These are phyloP conservation scores for Penicillium thymicola DNA, from an alignment of 2,329 filamentous ascomycete species.

Conservation along the genomic window DNA sequence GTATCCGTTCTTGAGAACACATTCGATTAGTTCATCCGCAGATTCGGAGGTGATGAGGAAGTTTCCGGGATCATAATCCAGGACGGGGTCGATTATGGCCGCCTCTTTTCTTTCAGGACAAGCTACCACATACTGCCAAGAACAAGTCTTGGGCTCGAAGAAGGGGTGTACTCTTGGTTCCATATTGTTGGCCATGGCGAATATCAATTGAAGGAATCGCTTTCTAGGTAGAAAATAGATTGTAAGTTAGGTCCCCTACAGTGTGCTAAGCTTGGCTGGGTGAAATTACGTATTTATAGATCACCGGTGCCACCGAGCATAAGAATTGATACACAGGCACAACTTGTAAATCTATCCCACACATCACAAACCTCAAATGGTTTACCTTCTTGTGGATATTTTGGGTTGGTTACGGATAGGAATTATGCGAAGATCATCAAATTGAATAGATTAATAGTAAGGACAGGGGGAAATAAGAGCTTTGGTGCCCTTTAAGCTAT, in stretches of 20 bases:
- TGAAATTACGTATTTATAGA: constrained; percentile 13
- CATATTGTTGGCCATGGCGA: neutral
- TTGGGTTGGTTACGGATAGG: neutral
- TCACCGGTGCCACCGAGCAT: constrained; percentile 3
- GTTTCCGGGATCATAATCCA: constrained; percentile 51
- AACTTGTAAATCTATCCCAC: too few species aligned
- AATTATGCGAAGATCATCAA: neutral
- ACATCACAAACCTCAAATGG: neutral
- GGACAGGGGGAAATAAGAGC: neutral
- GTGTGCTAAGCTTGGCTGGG: neutral
- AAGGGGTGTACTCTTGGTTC: constrained; percentile 41
- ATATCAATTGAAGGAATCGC: too few species aligned
- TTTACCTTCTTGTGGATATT: neutral
- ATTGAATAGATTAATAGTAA: neutral
- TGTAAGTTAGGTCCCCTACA: too few species aligned
- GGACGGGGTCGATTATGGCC: constrained; percentile 59
- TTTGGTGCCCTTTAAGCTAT: neutral
- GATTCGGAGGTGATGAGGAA: constrained; percentile 46
- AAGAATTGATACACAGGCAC: too few species aligned
- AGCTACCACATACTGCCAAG: constrained; percentile 60
- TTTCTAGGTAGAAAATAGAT: too few species aligned
- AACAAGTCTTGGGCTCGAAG: constrained; percentile 46
- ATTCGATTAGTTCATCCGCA: constrained; percentile 50
- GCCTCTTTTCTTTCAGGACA: constrained; percentile 49
- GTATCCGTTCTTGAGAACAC: constrained; percentile 46